Percentiles rank a stretch among this genome's conserved stretches.
phyloP scores from a whole-genome alignment of 139 green algal species.

The Volvox africanus region DNA sequence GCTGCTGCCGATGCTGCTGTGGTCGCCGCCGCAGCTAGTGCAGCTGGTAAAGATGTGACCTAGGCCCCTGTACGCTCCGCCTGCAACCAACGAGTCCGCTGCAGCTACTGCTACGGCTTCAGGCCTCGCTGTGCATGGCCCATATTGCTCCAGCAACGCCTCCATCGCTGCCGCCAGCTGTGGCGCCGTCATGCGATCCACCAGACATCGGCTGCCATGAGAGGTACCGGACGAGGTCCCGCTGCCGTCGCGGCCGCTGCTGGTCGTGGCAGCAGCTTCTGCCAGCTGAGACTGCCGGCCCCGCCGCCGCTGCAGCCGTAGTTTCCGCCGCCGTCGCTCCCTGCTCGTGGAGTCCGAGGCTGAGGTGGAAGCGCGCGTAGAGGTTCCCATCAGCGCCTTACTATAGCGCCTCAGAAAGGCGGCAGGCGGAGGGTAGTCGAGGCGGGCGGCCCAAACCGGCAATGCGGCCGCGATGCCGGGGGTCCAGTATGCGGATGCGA shows the following conservation, averaged over 20 bases:
- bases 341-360: background rate
- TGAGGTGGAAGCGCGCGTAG: too few species aligned
- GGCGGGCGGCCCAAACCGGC: background rate
- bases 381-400: background rate
- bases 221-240: background rate
- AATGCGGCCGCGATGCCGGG: background rate
- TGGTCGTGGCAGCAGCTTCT: background rate
- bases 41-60: background rate
- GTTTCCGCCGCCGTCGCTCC: too few species aligned
- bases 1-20: background rate
- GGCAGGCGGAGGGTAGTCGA: background rate
- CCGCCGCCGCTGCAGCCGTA: background rate
- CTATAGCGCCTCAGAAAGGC: background rate
- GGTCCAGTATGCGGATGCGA: background rate
- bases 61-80: background rate
- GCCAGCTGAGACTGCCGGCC: background rate
- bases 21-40: background rate
- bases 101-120: background rate
- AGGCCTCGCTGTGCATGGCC: background rate
- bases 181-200: background rate
- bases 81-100: background rate
- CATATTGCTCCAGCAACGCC: background rate
- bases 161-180: slow-evolving; percentile 5
- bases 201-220: background rate
- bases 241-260: too few species aligned